Evolutionary conservation across 163 green algal genomes (phyloP).

Genomic region (Chloromonas sp.): DNA sequence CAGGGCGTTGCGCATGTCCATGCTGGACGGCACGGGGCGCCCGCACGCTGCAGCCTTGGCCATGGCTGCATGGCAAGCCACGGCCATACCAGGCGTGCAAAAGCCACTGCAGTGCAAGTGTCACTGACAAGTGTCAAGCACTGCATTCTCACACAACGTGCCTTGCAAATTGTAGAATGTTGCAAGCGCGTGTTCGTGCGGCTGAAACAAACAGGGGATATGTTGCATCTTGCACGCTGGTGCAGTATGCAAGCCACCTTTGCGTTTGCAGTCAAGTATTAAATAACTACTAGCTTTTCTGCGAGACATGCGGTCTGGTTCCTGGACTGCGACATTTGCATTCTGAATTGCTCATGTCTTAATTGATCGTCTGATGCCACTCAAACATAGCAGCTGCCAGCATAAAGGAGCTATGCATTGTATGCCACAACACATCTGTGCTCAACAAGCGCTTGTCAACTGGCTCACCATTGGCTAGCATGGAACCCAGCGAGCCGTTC

Average conservation of each 20-base stretch:
- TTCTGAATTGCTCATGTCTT: not conserved
- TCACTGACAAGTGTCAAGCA: not conserved
- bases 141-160: no score
- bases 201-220: not conserved
- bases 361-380: not conserved
- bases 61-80: slow-evolving; percentile 46
- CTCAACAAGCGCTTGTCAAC: no score
- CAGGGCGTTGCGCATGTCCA: slow-evolving; percentile 27
- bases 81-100: slow-evolving; percentile 69
- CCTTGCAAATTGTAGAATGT: no score
- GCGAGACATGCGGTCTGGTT: not conserved
- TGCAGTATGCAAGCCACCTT: no score
- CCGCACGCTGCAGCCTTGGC: slow-evolving; percentile 9
- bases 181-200: not conserved
- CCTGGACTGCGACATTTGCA: not conserved
- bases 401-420: not conserved
- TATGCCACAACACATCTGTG: no score
- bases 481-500: slow-evolving; percentile 43
- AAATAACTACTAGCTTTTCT: no score
- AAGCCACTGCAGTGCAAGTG: slow-evolving; percentile 37
- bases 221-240: not conserved
- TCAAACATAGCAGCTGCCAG: not conserved
- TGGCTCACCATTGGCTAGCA: slow-evolving; percentile 55
- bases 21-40: not conserved
- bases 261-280: no score